Conservation (phyloP, 352 stramenopile species). For the Phytophthora kernoviae region DNA sequence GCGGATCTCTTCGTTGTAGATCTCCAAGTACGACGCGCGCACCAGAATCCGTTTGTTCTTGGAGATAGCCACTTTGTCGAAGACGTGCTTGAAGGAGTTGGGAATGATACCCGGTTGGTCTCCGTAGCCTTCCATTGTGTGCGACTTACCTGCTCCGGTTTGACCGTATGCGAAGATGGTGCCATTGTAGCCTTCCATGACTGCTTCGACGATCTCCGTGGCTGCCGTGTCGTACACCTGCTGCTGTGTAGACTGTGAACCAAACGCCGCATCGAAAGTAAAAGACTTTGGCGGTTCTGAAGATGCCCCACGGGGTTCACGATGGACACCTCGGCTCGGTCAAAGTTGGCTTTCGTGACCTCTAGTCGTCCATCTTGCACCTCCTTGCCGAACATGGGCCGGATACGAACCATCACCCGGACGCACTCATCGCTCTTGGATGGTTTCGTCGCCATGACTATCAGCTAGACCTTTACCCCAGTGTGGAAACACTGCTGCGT, state of each 20-base stretch:
- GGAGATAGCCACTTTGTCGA: slow-evolving; percentile 86
- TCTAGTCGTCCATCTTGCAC: slow-evolving; percentile 91
- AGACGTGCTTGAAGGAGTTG: slow-evolving; percentile 92
- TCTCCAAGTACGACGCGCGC: slow-evolving; percentile 95
- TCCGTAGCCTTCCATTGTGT: slow-evolving; percentile 87
- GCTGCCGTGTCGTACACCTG: slow-evolving; percentile 93
- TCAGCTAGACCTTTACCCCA: background rate
- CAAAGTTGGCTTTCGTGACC: slow-evolving; percentile 88
- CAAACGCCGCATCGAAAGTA: slow-evolving; percentile 97
- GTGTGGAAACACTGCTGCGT: background rate
- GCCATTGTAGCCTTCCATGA: slow-evolving; percentile 93
- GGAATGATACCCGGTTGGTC: slow-evolving; percentile 89
- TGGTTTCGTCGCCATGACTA: slow-evolving; percentile 41
- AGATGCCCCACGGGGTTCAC: slow-evolving; percentile 74
- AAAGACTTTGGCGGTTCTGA: slow-evolving; percentile 94
- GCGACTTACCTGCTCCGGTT: slow-evolving; percentile 89
- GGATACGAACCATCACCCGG: slow-evolving; percentile 96
- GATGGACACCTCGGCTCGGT: slow-evolving; percentile 90
- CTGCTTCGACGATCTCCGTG: slow-evolving; percentile 91
- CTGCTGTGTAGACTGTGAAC: slow-evolving; percentile 91
- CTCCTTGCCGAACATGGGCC: slow-evolving; percentile 95
- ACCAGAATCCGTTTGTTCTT: slow-evolving; percentile 97
- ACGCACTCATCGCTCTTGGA: slow-evolving; percentile 92
- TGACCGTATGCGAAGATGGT: slow-evolving; percentile 93
- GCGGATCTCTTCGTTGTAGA: slow-evolving; percentile 98